These are phyloP conservation scores for Magnolia kwangsiensis DNA, from an alignment of 164 flowering plant species.

Conservation along the genomic window DNA sequence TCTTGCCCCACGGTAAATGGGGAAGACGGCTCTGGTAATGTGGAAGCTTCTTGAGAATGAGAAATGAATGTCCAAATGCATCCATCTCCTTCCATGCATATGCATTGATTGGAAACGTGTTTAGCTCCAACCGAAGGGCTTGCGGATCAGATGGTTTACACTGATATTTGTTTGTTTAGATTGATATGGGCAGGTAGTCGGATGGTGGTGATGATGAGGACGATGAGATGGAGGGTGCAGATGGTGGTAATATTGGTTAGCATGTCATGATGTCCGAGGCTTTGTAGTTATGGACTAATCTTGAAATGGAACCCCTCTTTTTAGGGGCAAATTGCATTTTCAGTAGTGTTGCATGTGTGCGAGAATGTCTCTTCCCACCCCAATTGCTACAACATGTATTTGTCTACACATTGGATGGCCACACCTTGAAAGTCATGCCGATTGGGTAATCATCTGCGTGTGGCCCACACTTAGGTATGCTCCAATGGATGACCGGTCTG, in stretches of 20 bases:
- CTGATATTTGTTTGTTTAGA: background rate
- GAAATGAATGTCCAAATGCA: background rate
- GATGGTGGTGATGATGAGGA: background rate
- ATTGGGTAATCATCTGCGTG: too few relatives aligned
- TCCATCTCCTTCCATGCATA: background rate
- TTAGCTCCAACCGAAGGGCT: background rate
- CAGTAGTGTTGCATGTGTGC: too few relatives aligned
- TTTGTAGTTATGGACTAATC: too few relatives aligned
- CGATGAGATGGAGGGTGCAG: background rate
- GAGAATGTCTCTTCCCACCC: too few relatives aligned
- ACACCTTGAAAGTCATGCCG: too few relatives aligned
- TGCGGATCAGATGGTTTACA: background rate
- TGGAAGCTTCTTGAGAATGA: background rate
- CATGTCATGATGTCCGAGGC: too few relatives aligned
- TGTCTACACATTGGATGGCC: too few relatives aligned
- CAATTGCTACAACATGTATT: too few relatives aligned
- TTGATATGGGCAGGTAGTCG: background rate
- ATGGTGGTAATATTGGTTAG: background rate
- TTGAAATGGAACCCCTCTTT: too few relatives aligned
- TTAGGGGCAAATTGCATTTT: too few relatives aligned
- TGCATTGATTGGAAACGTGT: background rate
- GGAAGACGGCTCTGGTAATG: background rate
- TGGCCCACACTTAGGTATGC: too few relatives aligned
- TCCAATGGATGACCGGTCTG: too few relatives aligned
- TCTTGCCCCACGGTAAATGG: background rate